Evolutionary conservation across 768 basidiomycete species (phyloP).

Genomic region (Gautieria morchelliformis): DNA sequence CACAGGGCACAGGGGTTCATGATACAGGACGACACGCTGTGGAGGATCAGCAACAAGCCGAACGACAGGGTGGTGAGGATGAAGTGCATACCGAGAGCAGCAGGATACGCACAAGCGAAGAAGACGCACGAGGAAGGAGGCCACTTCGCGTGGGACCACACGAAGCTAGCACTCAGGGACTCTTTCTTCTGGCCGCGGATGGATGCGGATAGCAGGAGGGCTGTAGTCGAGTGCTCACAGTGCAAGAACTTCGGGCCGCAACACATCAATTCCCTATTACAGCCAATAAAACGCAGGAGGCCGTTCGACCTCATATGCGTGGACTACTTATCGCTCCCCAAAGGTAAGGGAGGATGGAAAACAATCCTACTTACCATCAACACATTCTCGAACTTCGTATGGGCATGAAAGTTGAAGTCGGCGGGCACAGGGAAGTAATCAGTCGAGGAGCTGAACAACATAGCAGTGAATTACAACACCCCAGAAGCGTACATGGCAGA

Average conservation of each 20-base stretch:
- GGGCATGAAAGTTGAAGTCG: constrained; percentile 15
- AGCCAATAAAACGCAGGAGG: constrained; percentile 26
- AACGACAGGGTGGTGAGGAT: too few relatives aligned
- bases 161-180: background rate
- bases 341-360: constrained; percentile 23
- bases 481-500: constrained; percentile 2
- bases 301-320: constrained; percentile 29
- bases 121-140: background rate
- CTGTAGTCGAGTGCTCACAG: background rate
- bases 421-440: background rate
- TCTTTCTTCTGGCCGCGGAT: constrained; percentile 5
- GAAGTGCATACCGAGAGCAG: too few relatives aligned
- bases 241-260: constrained; percentile 25
- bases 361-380: constrained; percentile 24
- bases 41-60: background rate
- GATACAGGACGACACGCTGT: constrained; percentile 5
- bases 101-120: background rate
- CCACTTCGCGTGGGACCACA: constrained; percentile 6
- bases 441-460: background rate
- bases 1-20: background rate
- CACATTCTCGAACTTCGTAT: constrained; percentile 13
- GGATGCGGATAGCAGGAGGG: constrained; percentile 8
- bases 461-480: background rate
- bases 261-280: constrained; percentile 25
- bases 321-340: constrained; percentile 26